phyloP scores from a whole-genome alignment of 352 stramenopile genomes.

The Nothophytophthora sp. region DNA sequence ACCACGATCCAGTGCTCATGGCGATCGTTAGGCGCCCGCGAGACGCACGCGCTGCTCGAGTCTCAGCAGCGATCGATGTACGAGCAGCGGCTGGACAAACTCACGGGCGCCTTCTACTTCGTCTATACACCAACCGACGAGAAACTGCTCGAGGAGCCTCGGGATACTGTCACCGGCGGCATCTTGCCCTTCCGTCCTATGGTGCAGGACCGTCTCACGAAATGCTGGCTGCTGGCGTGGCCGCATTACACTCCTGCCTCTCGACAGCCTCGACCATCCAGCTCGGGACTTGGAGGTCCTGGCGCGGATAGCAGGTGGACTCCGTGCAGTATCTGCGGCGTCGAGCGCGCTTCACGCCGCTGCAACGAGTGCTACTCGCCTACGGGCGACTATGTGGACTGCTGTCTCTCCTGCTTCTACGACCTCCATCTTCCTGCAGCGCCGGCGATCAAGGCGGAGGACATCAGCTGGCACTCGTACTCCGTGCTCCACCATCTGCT shows the following conservation, averaged over 20 bases:
- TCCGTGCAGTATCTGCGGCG: slow-evolving; percentile 59
- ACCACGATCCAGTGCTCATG: slow-evolving; percentile 63
- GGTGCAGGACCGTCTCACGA: slow-evolving; percentile 71
- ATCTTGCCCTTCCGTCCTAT: slow-evolving; percentile 67
- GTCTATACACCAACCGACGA: slow-evolving; percentile 70
- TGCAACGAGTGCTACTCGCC: slow-evolving; percentile 71
- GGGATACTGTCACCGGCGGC: slow-evolving; percentile 42
- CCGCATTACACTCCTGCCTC: slow-evolving; percentile 40
- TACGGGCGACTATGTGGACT: slow-evolving; percentile 68
- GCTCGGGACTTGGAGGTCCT: neutral
- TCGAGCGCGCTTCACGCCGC: slow-evolving; percentile 55
- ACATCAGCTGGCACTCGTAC: slow-evolving; percentile 63
- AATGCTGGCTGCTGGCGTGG: slow-evolving; percentile 74
- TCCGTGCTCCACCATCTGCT: slow-evolving; percentile 38
- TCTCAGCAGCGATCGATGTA: slow-evolving; percentile 72
- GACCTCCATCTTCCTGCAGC: slow-evolving; percentile 42
- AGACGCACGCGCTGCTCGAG: slow-evolving; percentile 36
- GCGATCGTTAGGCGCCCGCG: slow-evolving; percentile 37
- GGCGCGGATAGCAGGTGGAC: slow-evolving; percentile 14
- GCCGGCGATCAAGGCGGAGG: slow-evolving; percentile 17
- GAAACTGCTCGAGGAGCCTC: slow-evolving; percentile 59
- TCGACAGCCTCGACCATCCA: slow-evolving; percentile 13
- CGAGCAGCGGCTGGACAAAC: slow-evolving; percentile 63
- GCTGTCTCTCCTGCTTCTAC: slow-evolving; percentile 77
- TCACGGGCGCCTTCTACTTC: slow-evolving; percentile 58